phyloP scores from a whole-genome alignment of 257 asterid species.

The Apocynum venetum region DNA sequence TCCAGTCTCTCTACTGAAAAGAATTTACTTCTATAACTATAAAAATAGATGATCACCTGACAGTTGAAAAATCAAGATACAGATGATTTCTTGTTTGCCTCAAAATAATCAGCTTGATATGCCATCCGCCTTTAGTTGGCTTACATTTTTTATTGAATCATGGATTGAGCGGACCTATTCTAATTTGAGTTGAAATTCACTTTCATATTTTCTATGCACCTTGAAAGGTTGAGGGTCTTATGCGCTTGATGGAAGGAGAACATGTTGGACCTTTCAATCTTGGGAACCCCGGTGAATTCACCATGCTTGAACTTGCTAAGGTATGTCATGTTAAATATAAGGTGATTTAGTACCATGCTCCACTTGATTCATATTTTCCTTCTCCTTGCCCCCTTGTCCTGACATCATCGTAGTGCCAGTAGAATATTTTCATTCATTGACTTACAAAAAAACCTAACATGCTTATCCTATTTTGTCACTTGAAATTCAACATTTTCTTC shows the following conservation, averaged over 20 bases:
- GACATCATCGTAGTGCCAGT: not conserved
- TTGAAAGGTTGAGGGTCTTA: conserved; percentile 81
- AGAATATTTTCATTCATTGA: too few relatives aligned
- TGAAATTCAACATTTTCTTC: not conserved
- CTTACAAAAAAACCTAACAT: not conserved
- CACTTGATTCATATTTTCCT: not conserved
- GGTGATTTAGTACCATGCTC: too few relatives aligned
- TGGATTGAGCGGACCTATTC: not conserved
- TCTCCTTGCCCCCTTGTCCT: not conserved
- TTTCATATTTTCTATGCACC: not conserved
- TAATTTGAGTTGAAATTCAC: not conserved
- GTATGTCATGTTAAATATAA: conserved; percentile 25
- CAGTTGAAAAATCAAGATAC: too few relatives aligned
- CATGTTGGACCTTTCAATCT: conserved; percentile 97
- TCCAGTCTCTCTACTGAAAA: too few relatives aligned
- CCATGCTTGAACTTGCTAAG: conserved; percentile 98
- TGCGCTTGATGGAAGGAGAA: conserved; percentile 98
- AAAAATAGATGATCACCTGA: not conserved
- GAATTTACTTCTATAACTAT: too few relatives aligned
- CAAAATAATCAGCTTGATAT: not conserved
- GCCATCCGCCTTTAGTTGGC: not conserved
- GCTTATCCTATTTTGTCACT: not conserved
- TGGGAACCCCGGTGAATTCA: conserved; percentile 95
- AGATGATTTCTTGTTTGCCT: not conserved
- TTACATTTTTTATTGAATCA: not conserved